Evolutionary conservation across 2,329 filamentous ascomycete genomes (phyloP).

Genomic region (Rutstroemia sp.): DNA sequence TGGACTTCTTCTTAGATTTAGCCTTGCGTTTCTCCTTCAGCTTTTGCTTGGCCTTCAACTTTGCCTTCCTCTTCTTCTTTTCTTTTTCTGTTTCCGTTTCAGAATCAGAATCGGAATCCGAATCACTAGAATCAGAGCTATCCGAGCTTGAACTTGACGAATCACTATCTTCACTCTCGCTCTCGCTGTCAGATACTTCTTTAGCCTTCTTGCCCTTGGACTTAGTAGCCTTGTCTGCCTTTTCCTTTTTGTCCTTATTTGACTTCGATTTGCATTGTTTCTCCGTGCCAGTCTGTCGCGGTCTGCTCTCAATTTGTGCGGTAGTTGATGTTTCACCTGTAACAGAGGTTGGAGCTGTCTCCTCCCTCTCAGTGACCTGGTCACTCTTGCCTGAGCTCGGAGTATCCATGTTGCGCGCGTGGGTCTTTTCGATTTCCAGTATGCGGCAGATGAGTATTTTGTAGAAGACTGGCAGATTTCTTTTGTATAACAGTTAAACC

Average conservation of each 20-base stretch:
- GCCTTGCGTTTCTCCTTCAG: conserved; percentile 30
- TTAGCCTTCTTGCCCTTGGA: conserved; percentile 11
- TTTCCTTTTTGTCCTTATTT: conserved; percentile 22
- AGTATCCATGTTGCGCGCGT: conserved; percentile 21
- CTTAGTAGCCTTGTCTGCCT: conserved; percentile 11
- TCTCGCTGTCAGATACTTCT: conserved; percentile 3
- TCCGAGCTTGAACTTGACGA: background rate
- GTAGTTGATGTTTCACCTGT: conserved; percentile 15
- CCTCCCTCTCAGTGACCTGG: conserved; percentile 20
- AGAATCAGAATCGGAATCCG: conserved; percentile 20
- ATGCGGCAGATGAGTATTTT: background rate
- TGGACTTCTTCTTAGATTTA: conserved; percentile 34
- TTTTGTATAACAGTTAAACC: background rate
- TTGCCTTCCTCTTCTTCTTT: conserved; percentile 30
- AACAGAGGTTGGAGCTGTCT: conserved; percentile 10
- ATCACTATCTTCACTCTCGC: conserved; percentile 8
- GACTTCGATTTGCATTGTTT: conserved; percentile 17
- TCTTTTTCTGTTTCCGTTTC: conserved; percentile 30
- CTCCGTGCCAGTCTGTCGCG: conserved; percentile 15
- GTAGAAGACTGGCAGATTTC: background rate
- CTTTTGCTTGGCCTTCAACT: conserved; percentile 31
- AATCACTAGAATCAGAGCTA: conserved; percentile 14
- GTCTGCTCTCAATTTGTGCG: conserved; percentile 22
- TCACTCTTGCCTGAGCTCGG: conserved; percentile 23
- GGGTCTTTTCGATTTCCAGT: background rate